These are phyloP conservation scores for Suillus brevipes DNA, from an alignment of 768 basidiomycete genomes.

Conservation along the genomic window DNA sequence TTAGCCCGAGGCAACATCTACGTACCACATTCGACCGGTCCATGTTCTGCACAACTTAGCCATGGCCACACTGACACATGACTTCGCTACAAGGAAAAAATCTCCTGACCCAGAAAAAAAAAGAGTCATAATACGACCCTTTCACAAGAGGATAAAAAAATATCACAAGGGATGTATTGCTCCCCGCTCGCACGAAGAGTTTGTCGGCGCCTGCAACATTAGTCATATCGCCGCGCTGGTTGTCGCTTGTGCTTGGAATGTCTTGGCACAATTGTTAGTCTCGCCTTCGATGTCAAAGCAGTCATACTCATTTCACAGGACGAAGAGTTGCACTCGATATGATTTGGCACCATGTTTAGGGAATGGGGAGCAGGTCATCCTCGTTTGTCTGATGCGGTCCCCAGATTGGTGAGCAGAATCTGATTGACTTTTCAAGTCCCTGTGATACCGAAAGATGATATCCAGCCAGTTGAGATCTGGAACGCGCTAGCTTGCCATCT, in stretches of 20 bases:
- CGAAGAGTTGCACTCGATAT: background rate
- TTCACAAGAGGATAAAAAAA: background rate
- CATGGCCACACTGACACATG: background rate
- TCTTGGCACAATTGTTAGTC: background rate
- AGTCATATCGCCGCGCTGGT: background rate
- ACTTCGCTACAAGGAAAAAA: background rate
- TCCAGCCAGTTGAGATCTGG: background rate
- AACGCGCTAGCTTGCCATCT: background rate
- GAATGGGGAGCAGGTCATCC: background rate
- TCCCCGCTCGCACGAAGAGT: background rate
- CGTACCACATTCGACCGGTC: background rate
- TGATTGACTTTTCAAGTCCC: background rate
- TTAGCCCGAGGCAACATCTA: background rate
- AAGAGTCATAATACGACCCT: background rate
- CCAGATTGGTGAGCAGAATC: constrained; percentile 4
- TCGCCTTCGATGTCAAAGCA: background rate
- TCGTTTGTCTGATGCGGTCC: background rate
- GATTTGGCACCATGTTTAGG: background rate
- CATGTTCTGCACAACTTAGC: background rate
- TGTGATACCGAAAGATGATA: background rate
- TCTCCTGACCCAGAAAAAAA: background rate
- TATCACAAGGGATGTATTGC: background rate
- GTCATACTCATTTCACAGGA: background rate
- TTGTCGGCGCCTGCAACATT: background rate
- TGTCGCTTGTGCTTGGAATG: background rate